Percentiles rank a stretch among this genome's conserved stretches.
phyloP scores from a whole-genome alignment of 441 rosid genomes.

The Pelargonium citronellum region DNA sequence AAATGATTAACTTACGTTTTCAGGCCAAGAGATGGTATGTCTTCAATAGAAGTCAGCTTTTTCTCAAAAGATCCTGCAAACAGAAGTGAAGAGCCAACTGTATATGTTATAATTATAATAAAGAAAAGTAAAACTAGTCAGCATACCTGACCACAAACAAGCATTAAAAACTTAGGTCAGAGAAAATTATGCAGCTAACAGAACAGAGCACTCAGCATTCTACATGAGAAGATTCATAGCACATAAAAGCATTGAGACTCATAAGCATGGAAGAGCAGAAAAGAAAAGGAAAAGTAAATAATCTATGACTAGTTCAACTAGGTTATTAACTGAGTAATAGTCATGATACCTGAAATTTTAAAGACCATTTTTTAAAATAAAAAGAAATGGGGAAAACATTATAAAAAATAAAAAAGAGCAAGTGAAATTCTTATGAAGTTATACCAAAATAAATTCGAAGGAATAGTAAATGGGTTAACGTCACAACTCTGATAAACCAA shows the following conservation, averaged over 20 bases:
- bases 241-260: not conserved
- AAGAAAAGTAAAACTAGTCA: conserved; percentile 11
- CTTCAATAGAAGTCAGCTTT: conserved; percentile 55
- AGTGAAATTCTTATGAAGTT: not conserved
- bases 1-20: conserved; percentile 48
- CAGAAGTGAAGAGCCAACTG: conserved; percentile 10
- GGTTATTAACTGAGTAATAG: too few relatives aligned
- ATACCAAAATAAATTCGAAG: not conserved
- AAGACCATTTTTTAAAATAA: too few relatives aligned
- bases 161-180: not conserved
- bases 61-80: conserved; percentile 62
- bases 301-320: not conserved
- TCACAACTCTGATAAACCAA: not conserved
- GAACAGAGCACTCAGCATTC: not conserved
- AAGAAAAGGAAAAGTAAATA: not conserved
- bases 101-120: conserved; percentile 1
- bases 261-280: not conserved
- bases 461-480: not conserved
- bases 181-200: not conserved
- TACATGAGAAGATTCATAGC: not conserved
- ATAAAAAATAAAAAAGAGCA: not conserved
- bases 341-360: too few relatives aligned
- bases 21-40: conserved; percentile 62
- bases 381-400: too few relatives aligned
- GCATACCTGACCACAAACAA: conserved; percentile 15